Evolutionary conservation across 148 eudicot genomes (phyloP).

Genomic region (Silene latifolia): DNA sequence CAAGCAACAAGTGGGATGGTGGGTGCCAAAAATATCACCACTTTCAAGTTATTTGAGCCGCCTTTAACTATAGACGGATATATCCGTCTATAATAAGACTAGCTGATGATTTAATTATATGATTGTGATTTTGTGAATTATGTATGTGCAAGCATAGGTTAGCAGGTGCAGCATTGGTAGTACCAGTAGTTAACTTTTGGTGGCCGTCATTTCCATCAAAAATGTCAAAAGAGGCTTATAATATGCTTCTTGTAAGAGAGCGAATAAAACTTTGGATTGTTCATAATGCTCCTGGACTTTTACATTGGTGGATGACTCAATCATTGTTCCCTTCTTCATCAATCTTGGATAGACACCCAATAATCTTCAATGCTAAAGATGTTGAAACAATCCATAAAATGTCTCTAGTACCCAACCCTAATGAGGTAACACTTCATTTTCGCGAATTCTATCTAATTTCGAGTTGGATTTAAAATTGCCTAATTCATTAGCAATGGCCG

Average conservation of each 20-base stretch:
- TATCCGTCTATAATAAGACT: too few species aligned
- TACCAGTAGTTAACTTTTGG: slow-evolving; percentile 71
- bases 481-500: too few species aligned
- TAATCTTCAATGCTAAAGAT: slow-evolving; percentile 6
- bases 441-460: too few species aligned
- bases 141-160: slow-evolving; percentile 29
- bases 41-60: too few species aligned
- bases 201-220: slow-evolving; percentile 59
- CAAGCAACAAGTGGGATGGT: too few species aligned
- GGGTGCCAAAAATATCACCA: too few species aligned
- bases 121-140: too few species aligned
- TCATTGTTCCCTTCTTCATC: slow-evolving; percentile 48
- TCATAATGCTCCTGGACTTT: slow-evolving; percentile 63
- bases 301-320: slow-evolving; percentile 79
- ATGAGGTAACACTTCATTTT: not conserved
- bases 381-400: slow-evolving; percentile 3
- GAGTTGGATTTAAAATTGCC: too few species aligned
- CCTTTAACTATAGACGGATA: too few species aligned
- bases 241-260: slow-evolving; percentile 43
- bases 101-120: too few species aligned
- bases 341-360: not conserved
- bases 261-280: slow-evolving; percentile 58
- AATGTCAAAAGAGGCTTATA: slow-evolving; percentile 47
- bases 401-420: slow-evolving; percentile 1
- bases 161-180: slow-evolving; percentile 52